Evolutionary conservation across 2,329 filamentous ascomycete species (phyloP).

Genomic region (Colletotrichum scovillei): DNA sequence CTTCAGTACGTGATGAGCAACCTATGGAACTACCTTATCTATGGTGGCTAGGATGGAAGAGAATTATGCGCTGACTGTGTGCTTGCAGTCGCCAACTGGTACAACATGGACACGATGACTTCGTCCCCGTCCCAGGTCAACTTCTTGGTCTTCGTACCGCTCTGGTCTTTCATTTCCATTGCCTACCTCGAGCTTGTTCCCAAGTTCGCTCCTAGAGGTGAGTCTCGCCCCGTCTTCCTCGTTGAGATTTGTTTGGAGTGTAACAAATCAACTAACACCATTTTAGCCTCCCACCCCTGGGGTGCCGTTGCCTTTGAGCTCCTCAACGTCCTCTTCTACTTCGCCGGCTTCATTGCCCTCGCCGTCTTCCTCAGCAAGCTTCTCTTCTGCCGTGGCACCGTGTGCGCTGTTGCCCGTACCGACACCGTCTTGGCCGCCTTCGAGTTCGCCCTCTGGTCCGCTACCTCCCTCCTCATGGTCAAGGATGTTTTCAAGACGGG

Average conservation of each 20-base stretch:
- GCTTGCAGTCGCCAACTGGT: constrained; percentile 68
- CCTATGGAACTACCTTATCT: neutral
- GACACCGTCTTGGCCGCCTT: constrained; percentile 65
- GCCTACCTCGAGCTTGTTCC: constrained; percentile 63
- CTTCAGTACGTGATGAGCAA: constrained; percentile 55
- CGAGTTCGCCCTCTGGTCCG: constrained; percentile 65
- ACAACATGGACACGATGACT: constrained; percentile 64
- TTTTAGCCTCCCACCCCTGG: constrained; percentile 58
- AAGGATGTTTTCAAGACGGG: constrained; percentile 60
- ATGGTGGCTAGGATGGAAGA: neutral
- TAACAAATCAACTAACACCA: neutral
- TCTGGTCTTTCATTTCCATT: constrained; percentile 66
- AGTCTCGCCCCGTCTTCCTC: constrained; percentile 22
- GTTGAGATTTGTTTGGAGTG: too few relatives aligned
- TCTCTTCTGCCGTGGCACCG: constrained; percentile 66
- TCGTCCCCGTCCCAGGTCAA: constrained; percentile 66
- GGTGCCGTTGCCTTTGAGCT: constrained; percentile 61
- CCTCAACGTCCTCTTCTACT: constrained; percentile 66
- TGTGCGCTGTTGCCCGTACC: constrained; percentile 67
- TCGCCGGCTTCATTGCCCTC: constrained; percentile 69
- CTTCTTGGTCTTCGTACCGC: constrained; percentile 66
- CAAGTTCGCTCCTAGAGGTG: constrained; percentile 56
- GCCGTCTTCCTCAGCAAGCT: constrained; percentile 66
- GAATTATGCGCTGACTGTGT: constrained; percentile 32
- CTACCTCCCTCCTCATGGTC: constrained; percentile 57